phyloP scores from a whole-genome alignment of 2,329 filamentous ascomycete genomes.

The Cadophora gregata region DNA sequence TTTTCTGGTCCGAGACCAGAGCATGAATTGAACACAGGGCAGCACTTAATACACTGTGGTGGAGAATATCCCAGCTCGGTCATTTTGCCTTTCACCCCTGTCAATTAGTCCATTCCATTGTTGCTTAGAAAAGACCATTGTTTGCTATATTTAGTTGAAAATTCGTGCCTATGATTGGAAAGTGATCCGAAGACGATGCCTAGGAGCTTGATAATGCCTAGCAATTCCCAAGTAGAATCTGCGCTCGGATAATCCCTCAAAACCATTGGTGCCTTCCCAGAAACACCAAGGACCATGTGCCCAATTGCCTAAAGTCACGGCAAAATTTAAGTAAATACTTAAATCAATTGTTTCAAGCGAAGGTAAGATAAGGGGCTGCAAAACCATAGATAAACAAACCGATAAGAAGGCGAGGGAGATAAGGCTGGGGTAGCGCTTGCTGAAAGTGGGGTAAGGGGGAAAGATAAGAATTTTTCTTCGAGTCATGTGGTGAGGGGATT shows the following conservation, averaged over 20 bases:
- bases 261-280: too few relatives aligned
- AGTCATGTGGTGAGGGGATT: conserved; percentile 14
- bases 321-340: background rate
- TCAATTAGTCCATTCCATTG: background rate
- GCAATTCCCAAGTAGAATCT: background rate
- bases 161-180: background rate
- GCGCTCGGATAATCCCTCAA: too few relatives aligned
- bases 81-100: conserved; percentile 10
- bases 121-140: background rate
- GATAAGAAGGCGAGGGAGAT: conserved; percentile 8
- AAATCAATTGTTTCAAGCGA: background rate
- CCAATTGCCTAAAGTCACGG: too few relatives aligned
- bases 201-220: background rate
- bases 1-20: conserved; percentile 14
- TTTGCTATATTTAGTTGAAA: background rate
- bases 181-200: too few relatives aligned
- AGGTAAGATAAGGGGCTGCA: background rate
- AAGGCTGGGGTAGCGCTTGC: background rate
- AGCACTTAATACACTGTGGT: conserved; percentile 13
- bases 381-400: background rate
- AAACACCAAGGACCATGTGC: too few relatives aligned
- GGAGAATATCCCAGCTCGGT: conserved; percentile 20
- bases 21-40: conserved; percentile 16
- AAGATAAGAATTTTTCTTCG: conserved; percentile 11
- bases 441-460: conserved; percentile 9